Evolutionary conservation across 2,329 filamentous ascomycete species (phyloP).

Genomic region (Colletotrichum cordylinicola): DNA sequence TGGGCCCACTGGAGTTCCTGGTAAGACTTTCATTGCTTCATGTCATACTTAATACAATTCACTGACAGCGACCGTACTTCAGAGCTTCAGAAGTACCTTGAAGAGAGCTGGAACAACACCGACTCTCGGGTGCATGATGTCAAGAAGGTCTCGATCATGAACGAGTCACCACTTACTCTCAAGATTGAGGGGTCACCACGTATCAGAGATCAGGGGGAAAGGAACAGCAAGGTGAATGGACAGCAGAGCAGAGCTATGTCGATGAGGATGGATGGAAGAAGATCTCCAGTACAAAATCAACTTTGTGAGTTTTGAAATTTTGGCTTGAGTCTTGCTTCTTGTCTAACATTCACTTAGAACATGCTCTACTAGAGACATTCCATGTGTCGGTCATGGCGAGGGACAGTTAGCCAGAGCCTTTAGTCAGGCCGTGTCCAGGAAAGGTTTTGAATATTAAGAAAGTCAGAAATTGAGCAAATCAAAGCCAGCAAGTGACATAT

Average conservation of each 20-base stretch:
- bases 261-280: not conserved
- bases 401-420: not conserved
- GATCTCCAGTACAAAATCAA: not conserved
- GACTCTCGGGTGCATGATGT: not conserved
- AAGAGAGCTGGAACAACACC: not conserved
- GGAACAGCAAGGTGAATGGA: not conserved
- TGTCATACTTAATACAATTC: not conserved
- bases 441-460: no score
- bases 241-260: not conserved
- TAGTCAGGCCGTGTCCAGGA: no score
- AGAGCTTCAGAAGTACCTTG: not conserved
- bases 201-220: not conserved
- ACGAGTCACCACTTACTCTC: not conserved
- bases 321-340: not conserved
- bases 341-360: not conserved
- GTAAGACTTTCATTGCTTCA: not conserved
- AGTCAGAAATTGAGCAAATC: not conserved
- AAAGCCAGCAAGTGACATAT: not conserved
- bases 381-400: fast-evolving
- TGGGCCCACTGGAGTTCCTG: not conserved
- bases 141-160: not conserved
- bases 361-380: not conserved
- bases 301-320: not conserved
- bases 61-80: not conserved
- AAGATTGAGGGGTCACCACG: not conserved